Conservation (phyloP, 345 rosid genomes). For the Microthlaspi erraticum region DNA sequence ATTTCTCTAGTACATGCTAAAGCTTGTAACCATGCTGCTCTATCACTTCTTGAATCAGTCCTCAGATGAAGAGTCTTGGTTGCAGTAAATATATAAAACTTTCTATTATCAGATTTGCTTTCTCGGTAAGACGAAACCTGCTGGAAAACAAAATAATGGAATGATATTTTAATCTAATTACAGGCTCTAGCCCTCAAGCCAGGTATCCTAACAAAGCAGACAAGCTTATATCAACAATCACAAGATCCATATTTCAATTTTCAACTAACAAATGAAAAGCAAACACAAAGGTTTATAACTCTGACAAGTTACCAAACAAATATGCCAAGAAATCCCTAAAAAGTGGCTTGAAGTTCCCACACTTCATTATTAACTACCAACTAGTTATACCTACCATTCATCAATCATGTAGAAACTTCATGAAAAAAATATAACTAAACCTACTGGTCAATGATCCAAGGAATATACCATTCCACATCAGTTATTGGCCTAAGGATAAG, state of each 20-base stretch:
- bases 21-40: conserved; percentile 95
- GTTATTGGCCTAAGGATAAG: conserved; percentile 8
- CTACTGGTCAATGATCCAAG: conserved; percentile 30
- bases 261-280: conserved; percentile 19
- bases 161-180: conserved; percentile 15
- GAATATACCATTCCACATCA: conserved; percentile 15
- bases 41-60: conserved; percentile 78
- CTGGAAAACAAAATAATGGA: conserved; percentile 39
- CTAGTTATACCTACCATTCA: conserved; percentile 38
- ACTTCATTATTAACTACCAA: conserved; percentile 24
- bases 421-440: conserved; percentile 5
- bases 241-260: conserved; percentile 6
- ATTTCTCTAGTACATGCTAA: conserved; percentile 72
- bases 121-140: conserved; percentile 97
- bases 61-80: conserved; percentile 95
- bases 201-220: neutral
- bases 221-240: conserved; percentile 5
- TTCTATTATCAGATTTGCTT: conserved; percentile 91
- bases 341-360: conserved; percentile 38
- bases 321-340: conserved; percentile 30
- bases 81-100: conserved; percentile 89
- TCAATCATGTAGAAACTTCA: conserved; percentile 30
- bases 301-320: conserved; percentile 4
- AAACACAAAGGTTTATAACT: conserved; percentile 16
- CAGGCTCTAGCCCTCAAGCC: conserved; percentile 1